Conservation (phyloP, 2,329 filamentous ascomycete genomes). For the Ciborinia camelliae region DNA sequence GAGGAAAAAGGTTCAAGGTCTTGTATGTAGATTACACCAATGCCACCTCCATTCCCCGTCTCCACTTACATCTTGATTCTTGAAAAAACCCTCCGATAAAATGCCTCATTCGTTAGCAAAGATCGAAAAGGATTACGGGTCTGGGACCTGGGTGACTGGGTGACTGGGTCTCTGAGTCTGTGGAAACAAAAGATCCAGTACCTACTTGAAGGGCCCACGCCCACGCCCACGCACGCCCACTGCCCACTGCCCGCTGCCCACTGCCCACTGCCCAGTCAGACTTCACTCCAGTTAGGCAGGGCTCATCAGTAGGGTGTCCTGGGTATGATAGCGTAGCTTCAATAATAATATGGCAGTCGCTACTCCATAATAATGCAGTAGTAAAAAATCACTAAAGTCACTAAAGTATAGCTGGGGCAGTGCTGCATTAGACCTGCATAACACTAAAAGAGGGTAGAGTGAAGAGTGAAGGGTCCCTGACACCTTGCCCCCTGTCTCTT, state of each 20-base stretch:
- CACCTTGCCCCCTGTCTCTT: neutral
- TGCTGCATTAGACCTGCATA: slow-evolving; percentile 18
- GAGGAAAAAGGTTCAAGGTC: neutral
- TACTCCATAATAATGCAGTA: neutral
- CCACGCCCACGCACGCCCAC: no score
- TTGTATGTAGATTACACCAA: slow-evolving; percentile 8
- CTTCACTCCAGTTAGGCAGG: neutral
- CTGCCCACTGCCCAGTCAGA: no score
- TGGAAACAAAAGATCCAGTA: slow-evolving; percentile 7
- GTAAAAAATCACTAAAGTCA: neutral
- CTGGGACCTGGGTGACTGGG: no score
- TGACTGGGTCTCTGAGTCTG: no score
- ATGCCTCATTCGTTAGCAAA: slow-evolving; percentile 7
- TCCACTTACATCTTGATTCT: neutral
- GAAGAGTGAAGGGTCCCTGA: slow-evolving; percentile 10
- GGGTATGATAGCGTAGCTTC: neutral
- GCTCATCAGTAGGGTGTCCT: neutral
- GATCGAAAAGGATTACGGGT: slow-evolving; percentile 14
- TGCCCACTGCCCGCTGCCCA: no score
- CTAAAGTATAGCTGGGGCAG: slow-evolving; percentile 7
- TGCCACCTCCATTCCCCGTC: slow-evolving; percentile 11
- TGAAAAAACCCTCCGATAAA: slow-evolving; percentile 5
- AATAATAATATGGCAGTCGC: slow-evolving; percentile 5
- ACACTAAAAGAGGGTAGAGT: no score
- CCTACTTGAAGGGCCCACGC: neutral